Evolutionary conservation across 1,284 basidiomycete species (phyloP), one percentile per base, ranked within the genome.

Genomic region (Sanghuangporus sanghuang): DNA sequence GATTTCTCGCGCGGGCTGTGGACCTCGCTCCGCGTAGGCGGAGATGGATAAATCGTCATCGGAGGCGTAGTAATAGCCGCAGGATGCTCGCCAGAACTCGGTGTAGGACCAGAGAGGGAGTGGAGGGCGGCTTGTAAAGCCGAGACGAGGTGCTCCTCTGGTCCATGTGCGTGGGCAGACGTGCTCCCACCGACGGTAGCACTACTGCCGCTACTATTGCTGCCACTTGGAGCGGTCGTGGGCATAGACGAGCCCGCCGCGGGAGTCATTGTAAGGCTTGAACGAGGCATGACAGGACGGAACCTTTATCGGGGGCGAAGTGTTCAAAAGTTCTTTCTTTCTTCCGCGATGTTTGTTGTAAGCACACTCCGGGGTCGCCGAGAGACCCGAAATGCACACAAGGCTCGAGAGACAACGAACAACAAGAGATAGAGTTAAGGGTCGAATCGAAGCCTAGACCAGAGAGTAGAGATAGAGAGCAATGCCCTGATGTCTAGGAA

Each of bases 1-100:
- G 64, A 63, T 61, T 78, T 81, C 56, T 82, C 81, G 56, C 78
- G 79, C 8, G 52, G 60, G 27, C 27, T 49, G 49, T 32, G 35
- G 21, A 38, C 79, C 62, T 71, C 75, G 64, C 69, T 71, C 76
- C 80, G 81, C 14, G 69, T 64, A 18, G 72, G 69, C n/a, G 73
- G 68, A 63, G 68, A 54, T 59, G 55, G 61, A 42, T 11, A 21
- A 27, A n/a, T 27, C 27, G 40, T 50, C 32, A 35, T n/a, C 46
- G 58, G 44, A 38, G 44, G 21, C 2, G 44, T 46, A 2, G 44
- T 46, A 9, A 9, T n/a, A 2, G 44, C 16, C 6, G 44, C 16
- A n/a, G 42, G 18, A 27, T 48, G 48, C n/a, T 38, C 46, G 16
- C 23, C 11, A 23, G 62, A 16, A 55, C 21, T 32, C 14, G 55